Conservation (phyloP, 495 filamentous ascomycete genomes). For the Aspergillus campestris region DNA sequence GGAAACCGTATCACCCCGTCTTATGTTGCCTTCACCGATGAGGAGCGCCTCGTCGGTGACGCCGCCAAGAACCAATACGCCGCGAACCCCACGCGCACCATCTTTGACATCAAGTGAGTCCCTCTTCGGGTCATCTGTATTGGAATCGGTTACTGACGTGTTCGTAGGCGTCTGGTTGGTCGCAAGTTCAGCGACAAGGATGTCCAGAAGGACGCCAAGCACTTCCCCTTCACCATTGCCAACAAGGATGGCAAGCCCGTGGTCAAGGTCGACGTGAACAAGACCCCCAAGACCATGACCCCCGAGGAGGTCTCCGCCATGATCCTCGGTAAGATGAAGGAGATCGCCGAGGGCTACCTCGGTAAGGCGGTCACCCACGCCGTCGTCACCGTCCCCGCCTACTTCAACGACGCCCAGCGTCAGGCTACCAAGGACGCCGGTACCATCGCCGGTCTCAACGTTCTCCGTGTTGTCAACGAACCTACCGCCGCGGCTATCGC, state of each 20-base stretch:
- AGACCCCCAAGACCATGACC: constrained; percentile 66
- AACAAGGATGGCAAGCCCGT: constrained; percentile 75
- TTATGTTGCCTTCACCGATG: constrained; percentile 97
- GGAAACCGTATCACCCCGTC: constrained; percentile 99
- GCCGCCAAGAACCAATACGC: constrained; percentile 99
- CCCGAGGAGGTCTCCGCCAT: constrained; percentile 85
- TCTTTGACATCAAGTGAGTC: constrained; percentile 90
- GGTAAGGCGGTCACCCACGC: constrained; percentile 95
- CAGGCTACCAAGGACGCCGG: constrained; percentile 98
- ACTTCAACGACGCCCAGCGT: constrained; percentile 99
- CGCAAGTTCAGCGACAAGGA: constrained; percentile 84
- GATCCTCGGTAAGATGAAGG: constrained; percentile 93
- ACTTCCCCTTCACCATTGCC: constrained; percentile 83
- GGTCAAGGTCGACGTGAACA: constrained; percentile 69
- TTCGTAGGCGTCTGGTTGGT: constrained; percentile 73
- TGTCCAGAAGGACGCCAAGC: constrained; percentile 75
- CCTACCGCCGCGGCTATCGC: constrained; percentile 84
- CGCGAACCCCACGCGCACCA: constrained; percentile 77
- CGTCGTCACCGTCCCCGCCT: constrained; percentile 94
- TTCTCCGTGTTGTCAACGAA: constrained; percentile 96
- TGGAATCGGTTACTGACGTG: constrained; percentile 13
- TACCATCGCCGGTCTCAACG: constrained; percentile 88
- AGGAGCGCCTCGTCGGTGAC: constrained; percentile 95
- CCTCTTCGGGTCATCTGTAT: neutral
- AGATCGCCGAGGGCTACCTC: constrained; percentile 87